These are phyloP conservation scores for Trichophyton verrucosum DNA, from an alignment of 2,329 filamentous ascomycete genomes.

Conservation along the genomic window DNA sequence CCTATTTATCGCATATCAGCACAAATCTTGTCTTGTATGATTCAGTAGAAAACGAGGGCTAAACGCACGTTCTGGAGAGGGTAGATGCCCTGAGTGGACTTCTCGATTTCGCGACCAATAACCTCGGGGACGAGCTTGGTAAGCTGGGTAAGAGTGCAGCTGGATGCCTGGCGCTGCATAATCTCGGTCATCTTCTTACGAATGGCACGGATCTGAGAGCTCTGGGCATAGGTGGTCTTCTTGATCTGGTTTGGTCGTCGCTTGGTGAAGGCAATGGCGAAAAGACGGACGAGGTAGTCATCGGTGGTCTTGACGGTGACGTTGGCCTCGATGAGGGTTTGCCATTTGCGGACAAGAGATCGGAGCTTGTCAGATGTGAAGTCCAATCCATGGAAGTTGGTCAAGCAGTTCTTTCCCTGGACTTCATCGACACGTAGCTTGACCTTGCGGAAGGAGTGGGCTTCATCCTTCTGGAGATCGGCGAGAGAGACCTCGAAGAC, in stretches of 20 bases:
- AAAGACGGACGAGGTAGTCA: constrained; percentile 97
- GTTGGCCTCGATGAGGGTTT: constrained; percentile 98
- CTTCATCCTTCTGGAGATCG: constrained; percentile 99
- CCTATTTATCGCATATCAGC: constrained; percentile 40
- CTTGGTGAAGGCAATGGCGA: constrained; percentile 99
- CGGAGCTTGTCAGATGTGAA: constrained; percentile 99
- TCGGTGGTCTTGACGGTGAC: constrained; percentile 99
- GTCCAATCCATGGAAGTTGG: constrained; percentile 99
- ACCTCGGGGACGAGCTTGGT: constrained; percentile 99
- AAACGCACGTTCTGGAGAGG: constrained; percentile 87
- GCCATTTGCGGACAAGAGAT: constrained; percentile 99
- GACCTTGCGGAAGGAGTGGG: constrained; percentile 99
- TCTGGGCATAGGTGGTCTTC: constrained; percentile 98
- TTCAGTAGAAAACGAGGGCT: not conserved
- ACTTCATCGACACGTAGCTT: constrained; percentile 98
- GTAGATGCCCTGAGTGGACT: constrained; percentile 98
- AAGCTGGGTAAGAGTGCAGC: constrained; percentile 89
- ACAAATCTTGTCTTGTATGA: not conserved
- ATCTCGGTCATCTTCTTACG: constrained; percentile 99
- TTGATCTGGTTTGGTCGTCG: constrained; percentile 98
- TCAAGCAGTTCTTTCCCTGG: constrained; percentile 99
- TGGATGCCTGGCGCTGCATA: constrained; percentile 88
- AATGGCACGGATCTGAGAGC: constrained; percentile 94
- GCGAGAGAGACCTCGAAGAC: constrained; percentile 98
- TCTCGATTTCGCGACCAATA: constrained; percentile 99